These are phyloP conservation scores for Trypanosoma congolense DNA, from an alignment of 208 protist species.

Conservation along the genomic window DNA sequence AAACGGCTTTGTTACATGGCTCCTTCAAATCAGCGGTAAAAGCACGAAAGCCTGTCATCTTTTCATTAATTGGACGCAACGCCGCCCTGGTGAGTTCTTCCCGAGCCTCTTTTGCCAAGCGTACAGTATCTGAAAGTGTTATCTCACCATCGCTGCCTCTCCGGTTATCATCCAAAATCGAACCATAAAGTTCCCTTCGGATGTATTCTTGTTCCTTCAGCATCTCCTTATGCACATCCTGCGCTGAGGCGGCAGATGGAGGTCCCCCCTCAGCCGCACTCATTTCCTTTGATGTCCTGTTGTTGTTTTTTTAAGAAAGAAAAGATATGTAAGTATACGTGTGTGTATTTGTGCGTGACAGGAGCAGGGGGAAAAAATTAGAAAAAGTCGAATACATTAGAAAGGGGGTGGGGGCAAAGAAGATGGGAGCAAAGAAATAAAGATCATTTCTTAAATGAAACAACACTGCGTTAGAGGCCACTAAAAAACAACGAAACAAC, in stretches of 20 bases:
- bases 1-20: conserved; percentile 36
- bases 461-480: too few relatives aligned
- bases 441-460: too few relatives aligned
- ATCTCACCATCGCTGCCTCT: conserved; percentile 23
- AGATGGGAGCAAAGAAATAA: too few relatives aligned
- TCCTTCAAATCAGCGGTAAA: conserved; percentile 34
- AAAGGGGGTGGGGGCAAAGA: too few relatives aligned
- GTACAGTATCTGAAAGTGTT: conserved; percentile 35
- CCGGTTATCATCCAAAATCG: conserved; percentile 32
- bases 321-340: not conserved
- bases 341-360: too few relatives aligned
- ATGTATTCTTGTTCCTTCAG: conserved; percentile 53
- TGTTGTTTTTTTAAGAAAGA: not conserved
- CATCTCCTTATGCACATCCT: conserved; percentile 56
- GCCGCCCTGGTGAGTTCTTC: conserved; percentile 37
- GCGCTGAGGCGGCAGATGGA: conserved; percentile 7
- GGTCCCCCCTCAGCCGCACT: not conserved
- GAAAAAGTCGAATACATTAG: not conserved
- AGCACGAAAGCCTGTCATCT: conserved; percentile 35
- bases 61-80: conserved; percentile 42
- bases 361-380: not conserved
- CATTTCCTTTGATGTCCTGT: not conserved
- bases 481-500: too few relatives aligned
- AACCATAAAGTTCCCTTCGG: conserved; percentile 60
- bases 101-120: conserved; percentile 29